phyloP scores from a whole-genome alignment of 768 basidiomycete species.

The Tylopilus balloui region DNA sequence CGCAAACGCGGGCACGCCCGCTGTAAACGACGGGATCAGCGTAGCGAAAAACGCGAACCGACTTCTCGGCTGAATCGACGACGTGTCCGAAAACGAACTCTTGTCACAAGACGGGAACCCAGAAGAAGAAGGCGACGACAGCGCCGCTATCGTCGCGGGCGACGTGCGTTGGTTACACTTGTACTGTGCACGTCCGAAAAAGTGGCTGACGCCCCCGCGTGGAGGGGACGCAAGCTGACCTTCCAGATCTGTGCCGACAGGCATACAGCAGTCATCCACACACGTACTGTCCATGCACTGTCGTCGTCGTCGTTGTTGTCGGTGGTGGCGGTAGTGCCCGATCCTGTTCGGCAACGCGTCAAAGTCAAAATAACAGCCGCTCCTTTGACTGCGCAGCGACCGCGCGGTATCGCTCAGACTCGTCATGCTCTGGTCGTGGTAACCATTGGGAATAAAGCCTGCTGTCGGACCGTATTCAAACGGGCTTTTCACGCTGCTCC shows the following conservation, averaged over 20 bases:
- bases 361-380: slow-evolving; percentile 25
- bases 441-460: slow-evolving; percentile 25
- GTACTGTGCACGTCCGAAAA: slow-evolving; percentile 25
- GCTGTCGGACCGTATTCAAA: slow-evolving; percentile 27
- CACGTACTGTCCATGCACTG: not conserved
- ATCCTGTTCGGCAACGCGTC: slow-evolving; percentile 18
- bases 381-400: slow-evolving; percentile 17
- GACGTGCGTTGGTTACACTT: slow-evolving; percentile 25
- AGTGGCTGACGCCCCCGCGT: slow-evolving; percentile 1
- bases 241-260: too few species aligned
- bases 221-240: too few species aligned
- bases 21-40: slow-evolving; percentile 29
- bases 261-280: not conserved
- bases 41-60: slow-evolving; percentile 3
- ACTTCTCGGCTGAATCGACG: not conserved
- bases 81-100: not conserved
- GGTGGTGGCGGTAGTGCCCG: not conserved
- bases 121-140: too few species aligned
- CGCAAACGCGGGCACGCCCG: slow-evolving; percentile 64
- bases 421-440: slow-evolving; percentile 2
- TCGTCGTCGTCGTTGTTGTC: too few species aligned
- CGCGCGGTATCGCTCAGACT: slow-evolving; percentile 7
- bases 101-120: not conserved
- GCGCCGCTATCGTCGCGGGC: too few species aligned
- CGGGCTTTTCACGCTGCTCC: not conserved